Evolutionary conservation across 352 stramenopile species (phyloP), one percentile per base, ranked within the genome.

Genomic region (Globisporangium abappressorium): DNA sequence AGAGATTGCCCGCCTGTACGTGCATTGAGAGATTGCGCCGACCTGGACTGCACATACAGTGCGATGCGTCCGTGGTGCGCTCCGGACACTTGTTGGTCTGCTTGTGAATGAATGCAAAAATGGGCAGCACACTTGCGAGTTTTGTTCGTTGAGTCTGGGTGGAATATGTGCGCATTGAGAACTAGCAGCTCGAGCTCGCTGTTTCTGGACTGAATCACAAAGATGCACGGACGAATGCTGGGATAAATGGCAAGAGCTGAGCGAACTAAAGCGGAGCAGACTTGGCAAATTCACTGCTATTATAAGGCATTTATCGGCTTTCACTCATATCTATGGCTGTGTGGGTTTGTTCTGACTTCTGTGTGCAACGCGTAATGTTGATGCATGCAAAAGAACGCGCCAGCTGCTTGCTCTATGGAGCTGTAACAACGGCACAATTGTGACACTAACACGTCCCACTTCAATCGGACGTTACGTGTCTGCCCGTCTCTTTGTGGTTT

Each of bases 321-420:
- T 36, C 33, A 9, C 33, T 9, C 33, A 36, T 36, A 6, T 26
- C 24, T 1, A 26, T 33, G 30, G 12, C 38, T 46, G 12, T 46
- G 38, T 46, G 38, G 38, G 38, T 46, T 46, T 49, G 41, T 51
- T 18, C 43, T 7, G 43, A 49, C 53, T 58, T 38, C n/a, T 12
- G 26, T 15, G 3, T 26, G 26, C 18, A 20, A 36, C 33, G 41
- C 33, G 22, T 62, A 34, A 49, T 62, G 56, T 62, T 62, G 56
- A 62, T 62, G 56, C 56, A 62, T 62, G 56, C 56, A 62, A 62
- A 62, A 36, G 55, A 20, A 34, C 34, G 56, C 56, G 22, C 30
- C 56, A 62, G 56, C 56, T 62, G 56, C 56, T 62, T 49, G 56
- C 30, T 46, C 55, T 33, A 49, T 33, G 14, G 20, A 47, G 33